Conservation (phyloP, 805 yeast genomes). For the Saturnispora diversa region DNA sequence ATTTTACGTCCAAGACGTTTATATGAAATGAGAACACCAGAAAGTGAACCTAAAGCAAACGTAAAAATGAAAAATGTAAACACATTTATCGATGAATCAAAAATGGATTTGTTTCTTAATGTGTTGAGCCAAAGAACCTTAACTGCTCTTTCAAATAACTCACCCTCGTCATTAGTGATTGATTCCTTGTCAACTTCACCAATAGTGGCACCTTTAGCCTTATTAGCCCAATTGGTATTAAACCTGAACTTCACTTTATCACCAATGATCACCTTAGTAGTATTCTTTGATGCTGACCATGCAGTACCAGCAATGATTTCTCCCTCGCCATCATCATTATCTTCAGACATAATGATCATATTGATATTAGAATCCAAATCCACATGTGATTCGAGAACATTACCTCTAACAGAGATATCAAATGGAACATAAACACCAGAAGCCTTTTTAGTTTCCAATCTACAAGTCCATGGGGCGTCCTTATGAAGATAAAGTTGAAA, state of each 20-base stretch:
- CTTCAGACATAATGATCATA: slow-evolving; percentile 28
- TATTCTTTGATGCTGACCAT: slow-evolving; percentile 53
- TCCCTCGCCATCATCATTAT: slow-evolving; percentile 3
- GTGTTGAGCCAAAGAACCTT: background rate
- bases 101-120: slow-evolving; percentile 3
- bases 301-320: slow-evolving; percentile 48
- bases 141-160: slow-evolving; percentile 9
- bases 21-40: slow-evolving; percentile 24
- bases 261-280: slow-evolving; percentile 59
- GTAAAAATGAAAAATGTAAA: slow-evolving; percentile 8
- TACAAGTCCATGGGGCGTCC: slow-evolving; percentile 68
- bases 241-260: slow-evolving; percentile 49
- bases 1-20: slow-evolving; percentile 20
- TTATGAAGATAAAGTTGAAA: slow-evolving; percentile 72
- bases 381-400: slow-evolving; percentile 56
- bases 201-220: background rate
- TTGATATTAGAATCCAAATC: slow-evolving; percentile 56
- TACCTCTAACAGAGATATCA: slow-evolving; percentile 57
- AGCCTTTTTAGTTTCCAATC: slow-evolving; percentile 43
- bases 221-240: slow-evolving; percentile 47
- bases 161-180: background rate
- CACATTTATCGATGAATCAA: slow-evolving; percentile 1
- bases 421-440: slow-evolving; percentile 47
- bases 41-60: slow-evolving; percentile 10
- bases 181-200: background rate